Evolutionary conservation across 2,329 filamentous ascomycete species (phyloP), one percentile per base, ranked within the genome.

Genomic region (Thelonectria rubi): DNA sequence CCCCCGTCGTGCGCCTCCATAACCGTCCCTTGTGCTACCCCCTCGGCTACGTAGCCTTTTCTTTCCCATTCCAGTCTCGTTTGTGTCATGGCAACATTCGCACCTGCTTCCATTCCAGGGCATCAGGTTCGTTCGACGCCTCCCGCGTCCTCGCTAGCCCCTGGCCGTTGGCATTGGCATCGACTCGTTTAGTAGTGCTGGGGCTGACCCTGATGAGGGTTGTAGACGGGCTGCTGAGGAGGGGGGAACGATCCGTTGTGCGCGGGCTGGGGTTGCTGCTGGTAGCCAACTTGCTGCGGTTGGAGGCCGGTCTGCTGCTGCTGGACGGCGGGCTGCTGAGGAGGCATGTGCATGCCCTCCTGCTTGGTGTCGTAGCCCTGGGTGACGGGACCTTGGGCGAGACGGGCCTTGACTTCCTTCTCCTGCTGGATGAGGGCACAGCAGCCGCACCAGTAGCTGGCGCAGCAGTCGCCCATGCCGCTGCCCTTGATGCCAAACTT

Each of bases 391-490:
- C 67, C 69, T 17, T 65, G 65, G 10, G 70, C 63, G 62, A 71
- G 45, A 67, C 72, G 58, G 68, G 67, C 32, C 66, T 71, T 69
- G 65, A 82, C 79, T 69, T 88, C 86, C 66, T 86, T 85, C 60
- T 87, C 84, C 58, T 87, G 80, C 76, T 88, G 86, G 64, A 87
- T 79, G 59, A 87, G 73, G 6, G 79, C 78, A 69, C 86, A 88
- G 79, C 84, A 87, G 37, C 77, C 72, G 72, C 86, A 88, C 76
- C 81, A 88, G 73, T 77, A 86, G 14, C 80, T 75, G n/a, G 76
- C 72, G 66, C 81, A 82, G 75, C 80, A 88, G 71, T 88, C 86
- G 34, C 73, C 73, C 60, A 72, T 73, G 39, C 77, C 78, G 49
- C 75, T 78, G 37, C 85, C 85, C 47, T 82, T 73, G 69, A 88